Conservation (phyloP, 169 alveolate genomes). For the Eimeria praecox region DNA sequence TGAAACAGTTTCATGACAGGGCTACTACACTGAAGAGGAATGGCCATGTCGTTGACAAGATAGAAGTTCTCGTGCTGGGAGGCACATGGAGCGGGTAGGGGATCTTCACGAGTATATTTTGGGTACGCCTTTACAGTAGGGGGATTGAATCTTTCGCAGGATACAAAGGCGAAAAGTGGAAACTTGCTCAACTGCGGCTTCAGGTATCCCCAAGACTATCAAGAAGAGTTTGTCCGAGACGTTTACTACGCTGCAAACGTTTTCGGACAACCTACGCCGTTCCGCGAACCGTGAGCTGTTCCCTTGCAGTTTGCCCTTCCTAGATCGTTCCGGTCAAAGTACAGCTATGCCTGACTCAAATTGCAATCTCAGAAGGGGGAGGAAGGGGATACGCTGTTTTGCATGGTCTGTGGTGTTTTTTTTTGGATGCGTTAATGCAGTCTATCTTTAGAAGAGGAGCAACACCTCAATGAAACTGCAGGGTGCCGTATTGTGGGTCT, state of each 20-base stretch:
- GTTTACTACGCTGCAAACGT: slow-evolving; percentile 96
- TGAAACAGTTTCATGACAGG: slow-evolving; percentile 94
- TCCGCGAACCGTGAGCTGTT: slow-evolving; percentile 75
- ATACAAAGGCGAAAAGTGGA: too few species aligned
- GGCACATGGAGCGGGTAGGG: slow-evolving; percentile 95
- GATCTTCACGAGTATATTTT: too few species aligned
- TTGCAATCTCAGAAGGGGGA: neutral
- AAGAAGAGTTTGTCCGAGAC: slow-evolving; percentile 94
- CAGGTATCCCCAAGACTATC: slow-evolving; percentile 94
- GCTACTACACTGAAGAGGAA: slow-evolving; percentile 94
- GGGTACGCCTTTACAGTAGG: neutral
- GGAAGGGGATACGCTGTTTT: neutral
- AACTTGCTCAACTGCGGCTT: slow-evolving; percentile 23
- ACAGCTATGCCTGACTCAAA: too few species aligned
- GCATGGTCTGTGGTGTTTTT: neutral
- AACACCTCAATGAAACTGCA: slow-evolving; percentile 85
- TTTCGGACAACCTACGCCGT: slow-evolving; percentile 86
- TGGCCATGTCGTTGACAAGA: slow-evolving; percentile 96
- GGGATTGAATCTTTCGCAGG: neutral
- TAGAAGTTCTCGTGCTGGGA: slow-evolving; percentile 96
- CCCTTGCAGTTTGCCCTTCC: too few species aligned
- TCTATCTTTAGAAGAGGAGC: slow-evolving; percentile 87
- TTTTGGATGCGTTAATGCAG: slow-evolving; percentile 55
- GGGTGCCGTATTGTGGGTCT: slow-evolving; percentile 89
- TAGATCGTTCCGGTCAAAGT: too few species aligned